These are phyloP conservation scores for Aureobasidium sp. DNA, from an alignment of 2,329 filamentous ascomycete species.

Conservation along the genomic window DNA sequence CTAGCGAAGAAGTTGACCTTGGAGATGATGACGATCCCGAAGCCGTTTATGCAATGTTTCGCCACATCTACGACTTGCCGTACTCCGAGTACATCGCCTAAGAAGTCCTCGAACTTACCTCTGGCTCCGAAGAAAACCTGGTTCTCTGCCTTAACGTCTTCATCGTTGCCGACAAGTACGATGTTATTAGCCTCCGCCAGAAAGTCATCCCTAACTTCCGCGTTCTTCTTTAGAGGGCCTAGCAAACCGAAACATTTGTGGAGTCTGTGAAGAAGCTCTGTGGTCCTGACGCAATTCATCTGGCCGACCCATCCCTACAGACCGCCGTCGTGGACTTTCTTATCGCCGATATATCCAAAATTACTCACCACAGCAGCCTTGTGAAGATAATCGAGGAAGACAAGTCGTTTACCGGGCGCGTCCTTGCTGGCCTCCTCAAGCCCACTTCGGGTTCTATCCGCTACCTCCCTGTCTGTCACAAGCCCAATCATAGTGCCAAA, in stretches of 20 bases:
- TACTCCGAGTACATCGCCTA: background rate
- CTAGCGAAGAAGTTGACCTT: background rate
- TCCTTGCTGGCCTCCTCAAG: background rate
- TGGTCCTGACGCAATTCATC: background rate
- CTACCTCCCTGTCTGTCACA: background rate
- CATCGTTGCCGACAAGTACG: slow-evolving; percentile 19
- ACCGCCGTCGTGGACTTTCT: background rate
- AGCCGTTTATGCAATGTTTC: background rate
- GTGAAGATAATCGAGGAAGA: background rate
- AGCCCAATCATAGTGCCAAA: background rate
- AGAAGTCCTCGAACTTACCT: background rate
- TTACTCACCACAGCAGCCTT: background rate
- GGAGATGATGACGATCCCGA: background rate
- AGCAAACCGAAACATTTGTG: background rate
- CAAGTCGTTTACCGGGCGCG: background rate
- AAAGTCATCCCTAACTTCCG: background rate
- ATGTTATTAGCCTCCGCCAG: slow-evolving; percentile 11
- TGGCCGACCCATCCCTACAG: background rate
- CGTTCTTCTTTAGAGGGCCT: background rate
- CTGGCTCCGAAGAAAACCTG: background rate
- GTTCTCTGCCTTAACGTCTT: slow-evolving; percentile 8
- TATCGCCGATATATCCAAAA: background rate
- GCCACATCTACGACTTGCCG: background rate
- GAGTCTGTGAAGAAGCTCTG: background rate
- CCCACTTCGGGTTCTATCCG: background rate